Conservation (phyloP, 1,284 basidiomycete species). For the Apiotrichum siamense region DNA sequence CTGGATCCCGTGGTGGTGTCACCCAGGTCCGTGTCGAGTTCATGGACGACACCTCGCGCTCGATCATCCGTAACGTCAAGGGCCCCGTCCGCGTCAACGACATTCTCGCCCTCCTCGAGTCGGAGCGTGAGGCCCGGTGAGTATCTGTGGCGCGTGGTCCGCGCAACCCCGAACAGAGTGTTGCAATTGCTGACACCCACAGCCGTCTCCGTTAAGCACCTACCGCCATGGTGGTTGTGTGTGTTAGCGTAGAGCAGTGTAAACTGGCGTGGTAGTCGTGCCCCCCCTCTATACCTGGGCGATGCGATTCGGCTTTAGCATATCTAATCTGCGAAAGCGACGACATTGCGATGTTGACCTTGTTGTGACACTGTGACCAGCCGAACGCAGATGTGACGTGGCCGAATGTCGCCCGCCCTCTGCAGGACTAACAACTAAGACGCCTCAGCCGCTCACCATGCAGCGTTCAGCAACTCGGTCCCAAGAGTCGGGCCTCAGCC, state of each 20-base stretch:
- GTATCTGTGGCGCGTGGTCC: too few relatives aligned
- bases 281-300: constrained; percentile 7
- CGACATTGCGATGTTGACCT: background rate
- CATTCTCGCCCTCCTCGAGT: constrained; percentile 95
- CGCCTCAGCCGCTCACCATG: too few relatives aligned
- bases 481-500: too few relatives aligned
- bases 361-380: background rate
- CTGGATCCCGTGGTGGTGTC: constrained; percentile 98
- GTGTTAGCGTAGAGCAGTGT: constrained; percentile 19
- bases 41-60: constrained; percentile 93
- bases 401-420: too few relatives aligned
- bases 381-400: too few relatives aligned
- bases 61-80: constrained; percentile 99
- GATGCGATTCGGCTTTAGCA: constrained; percentile 23
- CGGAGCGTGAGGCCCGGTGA: constrained; percentile 98
- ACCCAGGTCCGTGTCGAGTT: constrained; percentile 99
- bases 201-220: constrained; percentile 26
- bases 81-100: constrained; percentile 95
- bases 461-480: too few relatives aligned
- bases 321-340: constrained; percentile 4
- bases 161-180: too few relatives aligned
- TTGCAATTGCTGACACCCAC: constrained; percentile 1
- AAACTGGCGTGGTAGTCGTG: constrained; percentile 21
- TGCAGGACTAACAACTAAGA: too few relatives aligned
- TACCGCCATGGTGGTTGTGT: constrained; percentile 1